Percentiles rank a stretch among this genome's conserved stretches.
These are phyloP conservation scores for Myochromella boudieri DNA, from an alignment of 768 basidiomycete genomes.

Conservation along the genomic window DNA sequence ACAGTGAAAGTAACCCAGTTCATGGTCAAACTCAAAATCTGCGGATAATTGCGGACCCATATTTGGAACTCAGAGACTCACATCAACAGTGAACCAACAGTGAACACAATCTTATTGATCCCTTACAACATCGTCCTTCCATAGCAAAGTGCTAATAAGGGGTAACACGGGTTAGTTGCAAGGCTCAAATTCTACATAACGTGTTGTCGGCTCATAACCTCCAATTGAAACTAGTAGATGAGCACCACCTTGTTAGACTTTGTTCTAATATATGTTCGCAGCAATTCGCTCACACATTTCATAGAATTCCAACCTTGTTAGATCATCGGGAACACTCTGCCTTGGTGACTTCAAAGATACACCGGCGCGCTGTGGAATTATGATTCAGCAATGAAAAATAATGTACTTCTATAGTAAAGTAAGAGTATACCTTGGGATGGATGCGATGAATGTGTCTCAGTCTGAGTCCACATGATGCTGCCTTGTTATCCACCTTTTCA, in stretches of 20 bases:
- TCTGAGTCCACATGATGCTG: constrained; percentile 19
- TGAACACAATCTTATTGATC: no score
- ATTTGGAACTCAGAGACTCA: no score
- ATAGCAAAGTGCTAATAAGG: neutral
- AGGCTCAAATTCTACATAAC: constrained; percentile 25
- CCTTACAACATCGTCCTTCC: no score
- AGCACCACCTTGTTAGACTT: neutral
- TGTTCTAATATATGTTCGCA: neutral
- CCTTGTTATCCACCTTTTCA: constrained; percentile 16
- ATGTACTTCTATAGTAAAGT: neutral
- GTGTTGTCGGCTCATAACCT: constrained; percentile 20
- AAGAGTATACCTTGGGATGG: constrained; percentile 29
- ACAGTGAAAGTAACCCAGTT: no score
- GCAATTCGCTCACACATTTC: constrained; percentile 22
- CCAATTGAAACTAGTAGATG: constrained; percentile 21
- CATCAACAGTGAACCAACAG: no score
- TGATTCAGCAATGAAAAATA: neutral
- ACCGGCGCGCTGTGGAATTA: constrained; percentile 26
- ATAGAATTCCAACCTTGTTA: constrained; percentile 29
- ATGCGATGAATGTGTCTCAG: constrained; percentile 23
- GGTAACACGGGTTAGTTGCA: neutral
- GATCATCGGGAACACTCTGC: constrained; percentile 25
- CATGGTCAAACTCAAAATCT: no score
- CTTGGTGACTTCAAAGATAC: constrained; percentile 22
- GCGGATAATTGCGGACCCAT: no score